A percentile compares a stretch with the other conserved stretches of the same genome.
phyloP scores from a whole-genome alignment of 805 yeast species.

The Metschnikowia sp. region DNA sequence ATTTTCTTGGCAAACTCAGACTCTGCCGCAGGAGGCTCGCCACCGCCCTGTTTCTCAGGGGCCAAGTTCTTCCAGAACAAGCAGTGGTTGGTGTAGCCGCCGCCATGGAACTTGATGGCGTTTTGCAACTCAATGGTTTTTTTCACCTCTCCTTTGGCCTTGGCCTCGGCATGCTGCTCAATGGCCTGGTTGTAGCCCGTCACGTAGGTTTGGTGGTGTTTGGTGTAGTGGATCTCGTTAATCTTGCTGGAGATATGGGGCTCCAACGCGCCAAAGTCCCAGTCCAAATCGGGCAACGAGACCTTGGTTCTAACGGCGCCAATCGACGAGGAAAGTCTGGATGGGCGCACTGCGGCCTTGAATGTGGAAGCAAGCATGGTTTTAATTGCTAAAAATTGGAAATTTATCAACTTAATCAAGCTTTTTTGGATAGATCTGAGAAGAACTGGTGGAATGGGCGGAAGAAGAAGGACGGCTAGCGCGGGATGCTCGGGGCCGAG shows the following conservation, averaged over 20 bases:
- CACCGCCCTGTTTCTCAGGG: slow-evolving; percentile 43
- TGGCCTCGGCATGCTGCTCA: slow-evolving; percentile 36
- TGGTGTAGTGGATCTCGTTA: slow-evolving; percentile 46
- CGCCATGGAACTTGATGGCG: slow-evolving; percentile 48
- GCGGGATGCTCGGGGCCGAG: too few relatives aligned
- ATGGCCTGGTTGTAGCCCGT: slow-evolving; percentile 45
- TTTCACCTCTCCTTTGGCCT: slow-evolving; percentile 38
- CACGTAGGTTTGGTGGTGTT: slow-evolving; percentile 51
- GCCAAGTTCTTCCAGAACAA: slow-evolving; percentile 50
- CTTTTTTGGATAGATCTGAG: too few relatives aligned
- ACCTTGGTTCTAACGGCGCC: slow-evolving; percentile 22
- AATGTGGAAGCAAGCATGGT: slow-evolving; percentile 18
- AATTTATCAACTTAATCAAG: too few relatives aligned
- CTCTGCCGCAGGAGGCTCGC: slow-evolving; percentile 22
- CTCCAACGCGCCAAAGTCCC: slow-evolving; percentile 46
- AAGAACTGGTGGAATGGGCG: too few relatives aligned
- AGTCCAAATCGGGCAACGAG: slow-evolving; percentile 44
- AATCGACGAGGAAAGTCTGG: slow-evolving; percentile 14
- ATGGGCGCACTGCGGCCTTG: slow-evolving; percentile 12
- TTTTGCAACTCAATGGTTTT: slow-evolving; percentile 43
- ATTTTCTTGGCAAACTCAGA: slow-evolving; percentile 38
- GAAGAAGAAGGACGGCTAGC: too few relatives aligned
- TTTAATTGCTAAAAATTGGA: neutral
- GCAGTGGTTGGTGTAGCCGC: slow-evolving; percentile 50
- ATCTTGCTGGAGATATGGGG: slow-evolving; percentile 46